These are phyloP conservation scores for Cryptosporidium sp. DNA, from an alignment of 169 alveolate genomes.

Conservation along the genomic window DNA sequence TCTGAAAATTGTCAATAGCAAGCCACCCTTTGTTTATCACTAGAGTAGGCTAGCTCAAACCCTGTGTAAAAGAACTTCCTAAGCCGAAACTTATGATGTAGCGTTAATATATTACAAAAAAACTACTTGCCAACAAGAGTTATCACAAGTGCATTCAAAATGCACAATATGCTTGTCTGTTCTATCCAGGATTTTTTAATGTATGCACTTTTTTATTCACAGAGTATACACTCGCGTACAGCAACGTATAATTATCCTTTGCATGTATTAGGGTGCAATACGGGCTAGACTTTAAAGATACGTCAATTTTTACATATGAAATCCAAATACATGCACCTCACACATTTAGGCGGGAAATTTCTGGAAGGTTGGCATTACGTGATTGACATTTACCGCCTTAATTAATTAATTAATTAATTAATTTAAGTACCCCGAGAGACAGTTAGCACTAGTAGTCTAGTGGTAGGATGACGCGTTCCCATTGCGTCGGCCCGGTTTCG, in stretches of 20 bases:
- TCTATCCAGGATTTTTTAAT: slow-evolving; percentile 27
- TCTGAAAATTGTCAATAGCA: neutral
- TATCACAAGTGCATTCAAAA: slow-evolving; percentile 68
- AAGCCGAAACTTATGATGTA: slow-evolving; percentile 19
- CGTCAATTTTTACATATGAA: slow-evolving; percentile 51
- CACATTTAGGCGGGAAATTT: slow-evolving; percentile 15
- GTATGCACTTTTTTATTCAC: slow-evolving; percentile 11
- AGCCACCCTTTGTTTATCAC: slow-evolving; percentile 13
- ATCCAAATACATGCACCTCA: slow-evolving; percentile 67
- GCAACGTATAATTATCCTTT: slow-evolving; percentile 39
- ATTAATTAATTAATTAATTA: neutral
- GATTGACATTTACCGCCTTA: neutral
- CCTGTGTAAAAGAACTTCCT: slow-evolving; percentile 11
- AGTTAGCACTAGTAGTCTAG: slow-evolving; percentile 58
- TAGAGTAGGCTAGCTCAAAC: slow-evolving; percentile 16
- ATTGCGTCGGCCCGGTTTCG: slow-evolving; percentile 76
- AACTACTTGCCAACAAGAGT: slow-evolving; percentile 27
- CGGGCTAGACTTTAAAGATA: slow-evolving; percentile 45
- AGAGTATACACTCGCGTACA: slow-evolving; percentile 48
- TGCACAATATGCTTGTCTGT: slow-evolving; percentile 63
- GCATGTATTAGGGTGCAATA: slow-evolving; percentile 74
- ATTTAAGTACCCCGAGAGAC: neutral
- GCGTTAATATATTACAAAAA: slow-evolving; percentile 48
- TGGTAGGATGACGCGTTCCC: slow-evolving; percentile 76
- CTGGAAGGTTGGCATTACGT: neutral